Conservation (phyloP, 352 stramenopile genomes). For the Aphanomyces invadans region DNA sequence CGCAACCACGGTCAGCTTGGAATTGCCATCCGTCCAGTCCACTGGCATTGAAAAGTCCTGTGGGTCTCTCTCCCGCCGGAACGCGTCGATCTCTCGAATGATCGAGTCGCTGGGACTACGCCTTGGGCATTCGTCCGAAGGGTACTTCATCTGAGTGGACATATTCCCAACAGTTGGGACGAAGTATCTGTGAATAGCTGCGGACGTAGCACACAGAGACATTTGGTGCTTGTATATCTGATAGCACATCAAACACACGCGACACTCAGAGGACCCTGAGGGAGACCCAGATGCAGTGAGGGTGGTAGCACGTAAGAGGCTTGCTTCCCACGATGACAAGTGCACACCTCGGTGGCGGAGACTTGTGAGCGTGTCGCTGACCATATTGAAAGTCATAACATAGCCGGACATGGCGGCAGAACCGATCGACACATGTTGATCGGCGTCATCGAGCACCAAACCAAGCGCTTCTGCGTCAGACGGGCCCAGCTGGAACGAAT, state of each 20-base stretch:
- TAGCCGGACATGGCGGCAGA: conserved; percentile 32
- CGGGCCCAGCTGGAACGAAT: conserved; percentile 40
- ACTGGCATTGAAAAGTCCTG: conserved; percentile 10
- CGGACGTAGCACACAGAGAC: neutral
- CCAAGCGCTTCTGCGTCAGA: conserved; percentile 36
- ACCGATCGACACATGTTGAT: conserved; percentile 27
- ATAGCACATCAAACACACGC: conserved; percentile 68
- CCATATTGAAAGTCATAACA: conserved; percentile 77
- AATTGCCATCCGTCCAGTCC: conserved; percentile 17
- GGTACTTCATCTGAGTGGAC: neutral
- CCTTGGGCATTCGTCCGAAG: neutral
- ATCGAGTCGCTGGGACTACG: conserved; percentile 2
- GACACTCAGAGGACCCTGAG: conserved; percentile 44
- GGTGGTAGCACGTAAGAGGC: conserved; percentile 36
- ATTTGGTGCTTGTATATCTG: conserved; percentile 65
- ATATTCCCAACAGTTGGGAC: neutral
- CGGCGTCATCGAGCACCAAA: conserved; percentile 30
- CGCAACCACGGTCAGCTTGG: conserved; percentile 23
- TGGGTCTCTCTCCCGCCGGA: conserved; percentile 23
- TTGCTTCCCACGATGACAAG: conserved; percentile 52
- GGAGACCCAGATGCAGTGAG: too few relatives aligned
- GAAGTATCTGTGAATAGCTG: conserved; percentile 13
- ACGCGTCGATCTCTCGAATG: conserved; percentile 23
- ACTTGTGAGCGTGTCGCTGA: conserved; percentile 51
- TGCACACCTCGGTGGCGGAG: conserved; percentile 52